Base-by-base conservation (phyloP, 2,329 filamentous ascomycete genomes). In the Stachybotrys elegans region DNA sequence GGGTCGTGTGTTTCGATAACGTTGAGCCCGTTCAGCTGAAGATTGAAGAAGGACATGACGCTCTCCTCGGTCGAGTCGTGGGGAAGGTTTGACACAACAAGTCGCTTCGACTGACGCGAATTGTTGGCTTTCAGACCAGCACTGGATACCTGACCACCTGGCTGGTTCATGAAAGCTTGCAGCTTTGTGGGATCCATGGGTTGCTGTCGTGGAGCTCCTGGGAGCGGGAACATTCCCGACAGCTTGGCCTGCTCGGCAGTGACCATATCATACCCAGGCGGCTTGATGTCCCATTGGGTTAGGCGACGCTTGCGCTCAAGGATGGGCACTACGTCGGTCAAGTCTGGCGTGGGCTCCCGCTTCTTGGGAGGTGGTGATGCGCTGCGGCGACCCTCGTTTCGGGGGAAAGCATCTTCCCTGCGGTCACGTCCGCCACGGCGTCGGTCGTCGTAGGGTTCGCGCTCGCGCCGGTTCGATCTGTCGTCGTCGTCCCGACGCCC, bases 251-350 rank as follows among this genome's bases (percentile, higher is more conserved):
- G 94, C 67, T 98, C 94, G 19, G 93, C 90, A 3, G 93, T 96
- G 52, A 99, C 92, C 66, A 93, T 95, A 61, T 98, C 94, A 60
- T 99, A 99, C 36, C 93, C 92, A 14, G 90, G 88, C 6, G 93
- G 93, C 71, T 98, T 98, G 66, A 98, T 96, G 65, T 99, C 94
- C 93, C 93, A 99, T 67, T 98, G 94, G 27, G 91, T 97, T 74
- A 98, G 73, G 47, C 93, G 86, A 55, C 94, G 85, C 74, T 91
- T 93, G 57, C 92, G 84, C 59, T 92, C 84, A 51, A 90, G 72
- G 47, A 99, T 76, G 4, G 89, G 80, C n/a, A 86, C 74, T 47
- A 94, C 73, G 58, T 94, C 83, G 48, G 91, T 94, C 61, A 99
- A 73, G 65, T 99, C 94, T 27, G 93, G 94, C 1, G 93, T 98